Conservation (phyloP, 2,329 filamentous ascomycete species). For the Hymenotorrendiella dingleyae region DNA sequence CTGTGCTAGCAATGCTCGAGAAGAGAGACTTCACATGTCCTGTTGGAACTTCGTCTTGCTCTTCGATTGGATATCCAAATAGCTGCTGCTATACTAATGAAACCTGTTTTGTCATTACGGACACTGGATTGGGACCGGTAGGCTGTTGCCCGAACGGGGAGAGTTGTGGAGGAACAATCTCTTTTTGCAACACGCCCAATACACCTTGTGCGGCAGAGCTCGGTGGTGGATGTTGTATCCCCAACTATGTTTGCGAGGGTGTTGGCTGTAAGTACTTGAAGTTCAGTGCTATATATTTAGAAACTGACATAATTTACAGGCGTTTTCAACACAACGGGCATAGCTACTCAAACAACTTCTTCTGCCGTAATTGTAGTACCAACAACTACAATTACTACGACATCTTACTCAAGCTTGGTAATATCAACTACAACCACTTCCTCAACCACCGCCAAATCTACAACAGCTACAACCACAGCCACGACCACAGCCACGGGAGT, state of each 20-base stretch:
- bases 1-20: slow-evolving; percentile 43
- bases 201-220: slow-evolving; percentile 57
- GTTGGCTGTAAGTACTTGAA: slow-evolving; percentile 54
- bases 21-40: slow-evolving; percentile 62
- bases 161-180: slow-evolving; percentile 58
- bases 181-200: slow-evolving; percentile 54
- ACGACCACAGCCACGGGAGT: slow-evolving; percentile 36
- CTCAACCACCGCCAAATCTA: slow-evolving; percentile 31
- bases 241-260: slow-evolving; percentile 63
- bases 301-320: slow-evolving; percentile 5
- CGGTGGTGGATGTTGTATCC: slow-evolving; percentile 72
- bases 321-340: slow-evolving; percentile 9
- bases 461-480: slow-evolving; percentile 31
- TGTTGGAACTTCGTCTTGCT: slow-evolving; percentile 57
- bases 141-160: slow-evolving; percentile 68
- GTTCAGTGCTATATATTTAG: neutral
- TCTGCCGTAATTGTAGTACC: slow-evolving; percentile 3
- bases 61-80: slow-evolving; percentile 57
- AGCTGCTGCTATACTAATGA: slow-evolving; percentile 67
- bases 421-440: slow-evolving; percentile 12
- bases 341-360: slow-evolving; percentile 10
- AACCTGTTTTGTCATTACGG: slow-evolving; percentile 58
- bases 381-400: slow-evolving; percentile 7
- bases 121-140: slow-evolving; percentile 59
- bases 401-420: slow-evolving; percentile 12